phyloP scores from a whole-genome alignment of 192 early-diverging fungal genomes.

The Coemansia reversa region DNA sequence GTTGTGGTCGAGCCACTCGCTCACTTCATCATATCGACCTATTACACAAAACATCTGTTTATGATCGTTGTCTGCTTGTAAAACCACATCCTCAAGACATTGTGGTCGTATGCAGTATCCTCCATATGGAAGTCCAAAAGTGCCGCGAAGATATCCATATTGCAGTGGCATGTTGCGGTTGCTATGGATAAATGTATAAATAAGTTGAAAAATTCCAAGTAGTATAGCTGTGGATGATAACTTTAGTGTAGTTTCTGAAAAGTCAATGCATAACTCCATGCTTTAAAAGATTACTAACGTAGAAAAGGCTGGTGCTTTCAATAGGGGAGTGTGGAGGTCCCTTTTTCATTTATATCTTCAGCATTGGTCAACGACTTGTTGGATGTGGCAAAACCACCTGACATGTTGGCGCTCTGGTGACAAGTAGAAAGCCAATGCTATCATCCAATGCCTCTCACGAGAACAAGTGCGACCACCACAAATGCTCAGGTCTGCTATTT shows the following conservation, averaged over 20 bases:
- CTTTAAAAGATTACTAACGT: not conserved
- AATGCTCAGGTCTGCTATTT: too few species aligned
- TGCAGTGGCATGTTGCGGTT: conserved; percentile 10
- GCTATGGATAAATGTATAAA: not conserved
- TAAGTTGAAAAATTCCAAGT: conserved; percentile 1
- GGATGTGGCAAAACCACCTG: conserved; percentile 1
- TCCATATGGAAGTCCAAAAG: conserved; percentile 52
- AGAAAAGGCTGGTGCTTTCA: not conserved
- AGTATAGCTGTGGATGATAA: not conserved
- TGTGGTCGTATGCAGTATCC: conserved; percentile 42
- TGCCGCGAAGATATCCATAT: conserved; percentile 51
- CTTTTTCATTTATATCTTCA: not conserved
- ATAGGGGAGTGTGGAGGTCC: not conserved
- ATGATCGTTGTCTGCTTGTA: conserved; percentile 29
- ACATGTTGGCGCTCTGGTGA: not conserved
- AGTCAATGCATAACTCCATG: not conserved
- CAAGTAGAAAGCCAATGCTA: not conserved
- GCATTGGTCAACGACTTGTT: not conserved
- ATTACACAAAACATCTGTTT: conserved; percentile 43
- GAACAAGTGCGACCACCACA: not conserved
- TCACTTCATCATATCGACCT: conserved; percentile 30
- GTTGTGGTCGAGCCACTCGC: conserved; percentile 28
- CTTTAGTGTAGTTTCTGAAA: not conserved
- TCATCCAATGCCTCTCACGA: not conserved
- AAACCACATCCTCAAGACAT: conserved; percentile 14